Conservation (phyloP, 2,329 filamentous ascomycete species). For the Cladosporium austrohemisphaericum region DNA sequence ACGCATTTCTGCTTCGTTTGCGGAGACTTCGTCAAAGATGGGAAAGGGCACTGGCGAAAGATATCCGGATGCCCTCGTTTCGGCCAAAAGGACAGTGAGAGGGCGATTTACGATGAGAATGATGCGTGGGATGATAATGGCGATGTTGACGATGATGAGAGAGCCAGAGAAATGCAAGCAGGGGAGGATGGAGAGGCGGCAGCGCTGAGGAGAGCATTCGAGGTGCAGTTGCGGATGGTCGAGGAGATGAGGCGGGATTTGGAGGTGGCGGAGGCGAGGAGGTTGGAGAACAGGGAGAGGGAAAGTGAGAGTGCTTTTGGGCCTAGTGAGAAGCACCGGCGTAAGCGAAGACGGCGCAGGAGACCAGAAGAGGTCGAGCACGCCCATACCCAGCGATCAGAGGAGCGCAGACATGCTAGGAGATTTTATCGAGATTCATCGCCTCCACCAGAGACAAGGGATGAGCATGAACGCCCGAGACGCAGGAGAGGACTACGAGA, state of each 20-base stretch:
- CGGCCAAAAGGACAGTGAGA: neutral
- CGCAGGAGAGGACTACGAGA: too few species aligned
- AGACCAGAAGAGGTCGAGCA: neutral
- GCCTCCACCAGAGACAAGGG: too few species aligned
- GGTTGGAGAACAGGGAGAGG: neutral
- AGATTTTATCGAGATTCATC: too few species aligned
- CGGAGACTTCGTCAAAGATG: conserved; percentile 10
- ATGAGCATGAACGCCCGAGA: too few species aligned
- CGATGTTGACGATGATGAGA: neutral
- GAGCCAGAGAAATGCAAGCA: neutral
- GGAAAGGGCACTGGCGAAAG: conserved; percentile 4
- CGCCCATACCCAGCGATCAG: neutral
- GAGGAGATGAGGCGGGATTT: neutral
- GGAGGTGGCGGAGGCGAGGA: neutral
- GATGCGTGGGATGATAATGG: conserved; percentile 5
- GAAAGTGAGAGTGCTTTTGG: too few species aligned
- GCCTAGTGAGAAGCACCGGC: too few species aligned
- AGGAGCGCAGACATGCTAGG: too few species aligned
- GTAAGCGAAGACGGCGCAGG: neutral
- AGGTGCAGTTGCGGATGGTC: conserved; percentile 13
- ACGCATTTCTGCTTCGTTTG: conserved; percentile 23
- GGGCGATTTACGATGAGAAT: conserved; percentile 5
- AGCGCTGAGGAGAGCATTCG: conserved; percentile 1
- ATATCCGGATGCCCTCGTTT: conserved; percentile 7
- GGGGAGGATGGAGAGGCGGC: neutral